These are phyloP conservation scores for Claviceps humidiphila DNA, from an alignment of 2,329 filamentous ascomycete genomes.

Conservation along the genomic window DNA sequence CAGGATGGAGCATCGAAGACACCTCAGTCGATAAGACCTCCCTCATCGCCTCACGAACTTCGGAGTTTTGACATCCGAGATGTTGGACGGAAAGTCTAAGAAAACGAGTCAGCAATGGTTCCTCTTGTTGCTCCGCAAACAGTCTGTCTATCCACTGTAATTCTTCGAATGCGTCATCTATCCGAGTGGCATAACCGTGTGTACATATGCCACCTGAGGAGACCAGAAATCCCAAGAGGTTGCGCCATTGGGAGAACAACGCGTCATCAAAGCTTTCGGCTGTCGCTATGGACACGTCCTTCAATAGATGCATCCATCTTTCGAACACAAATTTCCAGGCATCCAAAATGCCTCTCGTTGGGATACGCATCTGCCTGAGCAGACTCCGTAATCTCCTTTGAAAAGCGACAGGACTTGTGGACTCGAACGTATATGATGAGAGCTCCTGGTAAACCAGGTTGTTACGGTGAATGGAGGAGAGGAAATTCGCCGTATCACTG, in stretches of 20 bases:
- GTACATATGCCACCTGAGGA: constrained; percentile 54
- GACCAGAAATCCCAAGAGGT: constrained; percentile 54
- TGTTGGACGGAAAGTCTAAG: constrained; percentile 52
- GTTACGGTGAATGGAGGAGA: constrained; percentile 44
- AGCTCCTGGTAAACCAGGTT: constrained; percentile 48
- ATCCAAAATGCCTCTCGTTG: constrained; percentile 51
- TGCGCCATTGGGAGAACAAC: constrained; percentile 51
- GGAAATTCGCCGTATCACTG: constrained; percentile 35
- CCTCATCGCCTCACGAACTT: constrained; percentile 52
- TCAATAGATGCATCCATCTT: constrained; percentile 50
- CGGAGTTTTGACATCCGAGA: constrained; percentile 48
- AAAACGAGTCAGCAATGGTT: constrained; percentile 46
- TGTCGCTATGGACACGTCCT: constrained; percentile 43
- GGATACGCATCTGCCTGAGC: constrained; percentile 45
- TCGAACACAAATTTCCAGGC: constrained; percentile 56
- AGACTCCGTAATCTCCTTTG: constrained; percentile 51
- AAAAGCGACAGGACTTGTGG: constrained; percentile 57
- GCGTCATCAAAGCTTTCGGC: constrained; percentile 41
- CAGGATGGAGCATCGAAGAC: constrained; percentile 45
- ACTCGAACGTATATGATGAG: constrained; percentile 48
- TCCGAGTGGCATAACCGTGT: constrained; percentile 39
- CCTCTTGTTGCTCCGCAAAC: constrained; percentile 45
- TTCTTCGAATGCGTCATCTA: constrained; percentile 45
- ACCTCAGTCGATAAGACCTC: constrained; percentile 55
- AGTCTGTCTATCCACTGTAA: constrained; percentile 52